Base-by-base conservation (phyloP, 805 yeast genomes). In the Candida insectorum region DNA sequence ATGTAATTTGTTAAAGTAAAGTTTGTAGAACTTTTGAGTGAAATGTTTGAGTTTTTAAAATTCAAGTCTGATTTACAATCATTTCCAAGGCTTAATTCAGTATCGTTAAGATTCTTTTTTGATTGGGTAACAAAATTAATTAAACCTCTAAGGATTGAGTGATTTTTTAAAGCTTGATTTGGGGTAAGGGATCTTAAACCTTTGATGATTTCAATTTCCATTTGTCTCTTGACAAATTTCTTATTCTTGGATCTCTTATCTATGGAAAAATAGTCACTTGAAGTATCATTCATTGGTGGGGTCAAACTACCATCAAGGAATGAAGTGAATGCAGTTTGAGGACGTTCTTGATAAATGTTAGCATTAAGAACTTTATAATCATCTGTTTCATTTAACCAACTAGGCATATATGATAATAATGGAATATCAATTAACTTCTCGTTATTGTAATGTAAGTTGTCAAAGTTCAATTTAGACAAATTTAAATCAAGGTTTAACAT, bases 371-470 rank as follows among this genome's bases (percentile, higher is more conserved):
- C 46, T 14, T 34, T 42, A 27, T 42, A 42, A 19, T 42, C 46
- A 30, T 40, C 46, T 26, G 39, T 39, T 25, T 42, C 46, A 32
- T 36, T 34, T 12, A 42, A 26, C 46, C 46, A 42, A 15, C 40
- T 37, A 11, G 41, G 13, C 42, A 39, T 37, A 16, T 36, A 42
- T 6, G 41, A 36, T 20, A 42, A 34, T 25, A 42, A 30, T n/a
- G 46, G 46, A 24, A 42, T 31, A 10, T 42, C 46, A 24, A 39
- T 20, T 8, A 16, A 22, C 27, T 26, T 39, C 11, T 39, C 43
- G 13, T 32, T n/a, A 24, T 30, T 32, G 19, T 36, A 26, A 20
- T 26, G 28, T 27, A 33, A 34, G 26, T 39, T 39, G 24, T 42
- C 43, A 25, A 35, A 36, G n/a, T 23, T 42, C 29, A 35, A 35